Percentiles rank a stretch among this genome's conserved stretches.
Evolutionary conservation across 2,329 filamentous ascomycete species (phyloP).

Genomic region (Herpomyces periplanetae): DNA sequence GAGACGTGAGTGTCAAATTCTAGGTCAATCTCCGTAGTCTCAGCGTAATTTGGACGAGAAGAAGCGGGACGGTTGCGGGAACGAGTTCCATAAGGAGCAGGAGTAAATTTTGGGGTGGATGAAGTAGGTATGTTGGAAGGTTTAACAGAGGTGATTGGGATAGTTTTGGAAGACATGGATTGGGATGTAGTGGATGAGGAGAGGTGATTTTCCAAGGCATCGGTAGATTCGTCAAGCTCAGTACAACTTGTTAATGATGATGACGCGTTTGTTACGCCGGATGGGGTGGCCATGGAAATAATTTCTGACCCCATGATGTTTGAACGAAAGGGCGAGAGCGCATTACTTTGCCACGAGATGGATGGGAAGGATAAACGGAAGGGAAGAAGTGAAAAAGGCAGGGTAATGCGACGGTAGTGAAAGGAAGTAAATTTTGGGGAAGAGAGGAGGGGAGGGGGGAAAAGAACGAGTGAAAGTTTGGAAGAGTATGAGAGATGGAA

Average conservation of each 20-base stretch:
- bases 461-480: too few species aligned
- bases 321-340: slow-evolving; percentile 7
- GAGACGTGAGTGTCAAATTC: slow-evolving; percentile 23
- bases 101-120: neutral
- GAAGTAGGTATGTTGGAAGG: neutral
- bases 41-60: slow-evolving; percentile 66
- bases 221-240: slow-evolving; percentile 3
- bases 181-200: neutral
- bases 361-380: slow-evolving; percentile 2
- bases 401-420: slow-evolving; percentile 2
- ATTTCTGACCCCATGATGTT: slow-evolving; percentile 10
- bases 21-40: slow-evolving; percentile 59
- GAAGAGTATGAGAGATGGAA: too few species aligned
- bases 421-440: slow-evolving; percentile 1
- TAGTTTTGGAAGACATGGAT: neutral
- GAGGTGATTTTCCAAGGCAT: slow-evolving; percentile 1
- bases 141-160: neutral
- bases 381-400: slow-evolving; percentile 4
- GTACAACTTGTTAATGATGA: slow-evolving; percentile 6
- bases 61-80: slow-evolving; percentile 53
- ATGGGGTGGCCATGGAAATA: slow-evolving; percentile 6
- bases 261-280: slow-evolving; percentile 5
- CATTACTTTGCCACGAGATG: slow-evolving; percentile 2
- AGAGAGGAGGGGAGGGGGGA: slow-evolving; percentile 2
- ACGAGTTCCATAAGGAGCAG: slow-evolving; percentile 54